Percentiles rank a stretch among this genome's conserved stretches.
These are phyloP conservation scores for Tillandsia leiboldiana DNA, from an alignment of 176 grass and related monocot species.

Conservation along the genomic window DNA sequence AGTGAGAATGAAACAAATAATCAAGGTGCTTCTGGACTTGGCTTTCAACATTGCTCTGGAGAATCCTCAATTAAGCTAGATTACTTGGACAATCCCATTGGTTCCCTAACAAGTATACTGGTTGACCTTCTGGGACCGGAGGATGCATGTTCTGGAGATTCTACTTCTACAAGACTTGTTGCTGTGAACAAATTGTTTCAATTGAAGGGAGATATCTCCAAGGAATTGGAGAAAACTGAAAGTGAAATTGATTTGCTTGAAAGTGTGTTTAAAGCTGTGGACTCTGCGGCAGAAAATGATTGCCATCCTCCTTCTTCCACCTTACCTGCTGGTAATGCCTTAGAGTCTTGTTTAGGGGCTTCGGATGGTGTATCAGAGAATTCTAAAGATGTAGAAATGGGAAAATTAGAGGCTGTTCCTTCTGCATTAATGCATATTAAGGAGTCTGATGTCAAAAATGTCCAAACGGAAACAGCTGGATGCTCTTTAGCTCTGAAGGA, in stretches of 20 bases:
- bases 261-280: conserved; percentile 52
- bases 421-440: background rate
- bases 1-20: conserved; percentile 16
- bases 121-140: conserved; percentile 47
- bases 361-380: conserved; percentile 32
- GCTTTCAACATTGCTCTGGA: conserved; percentile 3
- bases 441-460: background rate
- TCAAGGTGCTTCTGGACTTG: conserved; percentile 17
- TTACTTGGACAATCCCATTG: conserved; percentile 35
- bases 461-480: background rate
- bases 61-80: conserved; percentile 39
- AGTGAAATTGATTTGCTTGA: conserved; percentile 82
- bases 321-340: conserved; percentile 10
- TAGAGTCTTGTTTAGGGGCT: conserved; percentile 18
- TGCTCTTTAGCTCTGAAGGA: background rate
- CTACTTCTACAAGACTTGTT: conserved; percentile 32
- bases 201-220: conserved; percentile 70
- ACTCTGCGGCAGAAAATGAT: conserved; percentile 13
- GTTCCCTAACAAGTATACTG: conserved; percentile 45
- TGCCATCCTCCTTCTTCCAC: conserved; percentile 16
- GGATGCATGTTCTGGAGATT: conserved; percentile 64
- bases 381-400: conserved; percentile 3
- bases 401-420: background rate
- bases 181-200: conserved; percentile 41
- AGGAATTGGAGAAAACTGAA: conserved; percentile 75